Evolutionary conservation across 441 rosid genomes (phyloP).

Genomic region (Macaranga tanarius): DNA sequence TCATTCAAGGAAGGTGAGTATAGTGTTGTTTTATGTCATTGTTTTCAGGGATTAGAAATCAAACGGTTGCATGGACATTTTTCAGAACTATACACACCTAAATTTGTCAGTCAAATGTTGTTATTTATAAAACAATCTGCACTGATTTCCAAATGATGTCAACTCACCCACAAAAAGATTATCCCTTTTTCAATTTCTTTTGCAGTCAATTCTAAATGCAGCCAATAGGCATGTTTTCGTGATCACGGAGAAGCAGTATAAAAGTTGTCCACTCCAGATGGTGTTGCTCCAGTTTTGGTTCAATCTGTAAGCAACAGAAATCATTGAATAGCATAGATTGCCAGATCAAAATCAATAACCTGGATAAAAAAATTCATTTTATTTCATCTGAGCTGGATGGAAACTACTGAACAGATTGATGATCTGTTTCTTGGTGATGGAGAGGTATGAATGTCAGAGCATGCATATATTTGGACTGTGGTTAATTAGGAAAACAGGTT

Average conservation of each 20-base stretch:
- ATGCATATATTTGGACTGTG: neutral
- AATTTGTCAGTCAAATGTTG: neutral
- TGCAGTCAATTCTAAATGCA: conserved; percentile 64
- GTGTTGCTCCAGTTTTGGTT: conserved; percentile 71
- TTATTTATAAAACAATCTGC: neutral
- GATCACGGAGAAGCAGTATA: conserved; percentile 53
- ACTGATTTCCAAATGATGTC: conserved; percentile 5
- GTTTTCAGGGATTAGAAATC: conserved; percentile 3
- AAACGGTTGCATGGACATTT: neutral
- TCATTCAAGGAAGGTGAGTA: conserved; percentile 61
- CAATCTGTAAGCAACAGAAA: conserved; percentile 51
- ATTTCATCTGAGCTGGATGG: conserved; percentile 74
- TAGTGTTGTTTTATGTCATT: neutral
- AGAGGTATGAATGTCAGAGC: conserved; percentile 45
- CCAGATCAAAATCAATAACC: conserved; percentile 1
- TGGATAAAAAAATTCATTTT: conserved; percentile 4
- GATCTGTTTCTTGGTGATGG: conserved; percentile 80
- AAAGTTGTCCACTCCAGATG: conserved; percentile 49
- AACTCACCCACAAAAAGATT: neutral
- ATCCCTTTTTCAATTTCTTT: neutral
- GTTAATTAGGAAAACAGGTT: no score
- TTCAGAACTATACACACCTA: neutral
- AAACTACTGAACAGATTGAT: conserved; percentile 77
- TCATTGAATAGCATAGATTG: conserved; percentile 15
- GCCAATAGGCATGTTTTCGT: conserved; percentile 60